phyloP scores from a whole-genome alignment of 192 early-diverging fungal genomes.

The Borealophlyctis nickersoniae region DNA sequence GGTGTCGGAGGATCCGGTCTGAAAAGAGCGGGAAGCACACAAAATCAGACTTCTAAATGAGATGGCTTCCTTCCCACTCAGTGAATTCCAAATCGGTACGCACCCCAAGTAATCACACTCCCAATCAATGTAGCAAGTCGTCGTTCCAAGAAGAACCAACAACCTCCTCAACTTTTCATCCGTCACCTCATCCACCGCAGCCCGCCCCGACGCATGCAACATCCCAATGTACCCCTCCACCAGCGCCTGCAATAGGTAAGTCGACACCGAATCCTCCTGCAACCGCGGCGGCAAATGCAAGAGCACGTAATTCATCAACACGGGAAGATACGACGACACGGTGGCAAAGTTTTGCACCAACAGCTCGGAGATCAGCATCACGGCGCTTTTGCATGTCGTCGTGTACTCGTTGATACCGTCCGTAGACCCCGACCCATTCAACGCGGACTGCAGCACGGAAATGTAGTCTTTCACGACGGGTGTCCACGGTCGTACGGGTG shows the following conservation, averaged over 20 bases:
- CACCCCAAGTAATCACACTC: slow-evolving; percentile 6
- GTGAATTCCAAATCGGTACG: background rate
- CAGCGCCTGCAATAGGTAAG: slow-evolving; percentile 26
- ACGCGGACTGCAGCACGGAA: slow-evolving; percentile 30
- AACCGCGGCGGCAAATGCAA: slow-evolving; percentile 33
- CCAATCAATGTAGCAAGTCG: slow-evolving; percentile 26
- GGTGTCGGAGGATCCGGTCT: background rate
- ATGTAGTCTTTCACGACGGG: slow-evolving; percentile 39
- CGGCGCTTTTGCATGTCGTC: slow-evolving; percentile 19
- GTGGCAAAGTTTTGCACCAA: slow-evolving; percentile 36
- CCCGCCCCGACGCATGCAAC: slow-evolving; percentile 9
- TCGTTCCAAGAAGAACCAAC: slow-evolving; percentile 28
- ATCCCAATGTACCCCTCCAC: slow-evolving; percentile 36
- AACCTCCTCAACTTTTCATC: slow-evolving; percentile 26
- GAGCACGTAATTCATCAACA: slow-evolving; percentile 43
- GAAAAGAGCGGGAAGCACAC: too few species aligned
- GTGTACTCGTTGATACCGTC: slow-evolving; percentile 36
- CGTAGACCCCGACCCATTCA: slow-evolving; percentile 22
- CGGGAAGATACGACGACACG: slow-evolving; percentile 34
- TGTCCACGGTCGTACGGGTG: slow-evolving; percentile 1
- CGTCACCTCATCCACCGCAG: background rate
- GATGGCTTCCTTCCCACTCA: too few species aligned
- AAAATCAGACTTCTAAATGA: too few species aligned
- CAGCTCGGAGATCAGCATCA: slow-evolving; percentile 35
- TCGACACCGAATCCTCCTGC: slow-evolving; percentile 23